A percentile compares a stretch with the other conserved stretches of the same genome.
Evolutionary conservation across 495 filamentous ascomycete species (phyloP).

Genomic region (Usnea hakonensis): DNA sequence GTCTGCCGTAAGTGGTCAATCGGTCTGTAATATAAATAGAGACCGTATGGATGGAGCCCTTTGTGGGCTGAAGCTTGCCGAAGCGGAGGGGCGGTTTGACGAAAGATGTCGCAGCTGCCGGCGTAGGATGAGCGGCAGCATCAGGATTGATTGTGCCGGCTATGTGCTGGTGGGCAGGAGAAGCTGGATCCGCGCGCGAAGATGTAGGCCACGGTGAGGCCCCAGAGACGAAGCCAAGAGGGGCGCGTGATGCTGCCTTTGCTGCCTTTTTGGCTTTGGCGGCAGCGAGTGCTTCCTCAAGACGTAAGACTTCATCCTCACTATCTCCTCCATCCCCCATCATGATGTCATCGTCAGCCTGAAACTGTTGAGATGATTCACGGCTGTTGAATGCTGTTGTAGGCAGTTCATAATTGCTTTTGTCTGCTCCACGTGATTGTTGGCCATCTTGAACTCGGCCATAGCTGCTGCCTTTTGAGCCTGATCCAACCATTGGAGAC

Average conservation of each 20-base stretch:
- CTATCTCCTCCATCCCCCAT: neutral
- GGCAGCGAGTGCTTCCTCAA: neutral
- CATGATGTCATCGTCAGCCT: neutral
- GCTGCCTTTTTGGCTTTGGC: neutral
- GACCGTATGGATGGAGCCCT: conserved; percentile 44
- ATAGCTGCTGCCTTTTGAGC: neutral
- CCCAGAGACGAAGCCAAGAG: neutral
- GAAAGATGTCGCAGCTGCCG: conserved; percentile 19
- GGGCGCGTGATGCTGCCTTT: neutral
- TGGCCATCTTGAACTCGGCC: neutral
- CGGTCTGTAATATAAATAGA: conserved; percentile 55
- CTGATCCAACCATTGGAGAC: neutral
- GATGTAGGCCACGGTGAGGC: neutral
- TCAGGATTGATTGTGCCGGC: conserved; percentile 17
- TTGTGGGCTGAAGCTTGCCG: conserved; percentile 37
- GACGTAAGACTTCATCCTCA: neutral
- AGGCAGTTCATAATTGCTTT: conserved; percentile 6
- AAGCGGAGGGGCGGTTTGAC: conserved; percentile 36
- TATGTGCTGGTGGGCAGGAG: neutral
- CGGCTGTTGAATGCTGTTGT: conserved; percentile 14
- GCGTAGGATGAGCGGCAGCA: conserved; percentile 4
- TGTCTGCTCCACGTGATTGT: conserved; percentile 1
- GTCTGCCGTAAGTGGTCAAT: conserved; percentile 69
- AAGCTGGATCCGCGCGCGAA: neutral
- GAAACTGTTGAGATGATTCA: conserved; percentile 1